phyloP scores from a whole-genome alignment of 2,329 filamentous ascomycete species.

The Byssoonygena ceratinophila region DNA sequence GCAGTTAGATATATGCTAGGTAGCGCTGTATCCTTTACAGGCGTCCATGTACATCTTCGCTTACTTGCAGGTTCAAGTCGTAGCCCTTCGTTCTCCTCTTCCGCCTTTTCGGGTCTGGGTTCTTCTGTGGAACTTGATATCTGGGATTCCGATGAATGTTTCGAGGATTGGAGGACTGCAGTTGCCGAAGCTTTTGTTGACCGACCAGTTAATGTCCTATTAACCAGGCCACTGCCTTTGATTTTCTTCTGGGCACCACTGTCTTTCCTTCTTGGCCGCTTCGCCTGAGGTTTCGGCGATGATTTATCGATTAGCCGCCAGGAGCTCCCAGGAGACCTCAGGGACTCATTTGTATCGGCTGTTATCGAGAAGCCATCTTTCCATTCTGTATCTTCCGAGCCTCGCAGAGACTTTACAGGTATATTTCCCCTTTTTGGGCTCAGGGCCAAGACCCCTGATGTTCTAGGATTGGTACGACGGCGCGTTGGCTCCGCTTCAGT shows the following conservation, averaged over 20 bases:
- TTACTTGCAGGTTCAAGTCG: constrained; percentile 41
- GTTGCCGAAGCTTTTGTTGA: constrained; percentile 26
- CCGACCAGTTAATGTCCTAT: constrained; percentile 29
- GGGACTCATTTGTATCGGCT: neutral
- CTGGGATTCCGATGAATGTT: neutral
- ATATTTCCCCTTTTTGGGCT: constrained; percentile 14
- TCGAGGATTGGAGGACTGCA: constrained; percentile 10
- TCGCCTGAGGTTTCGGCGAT: neutral
- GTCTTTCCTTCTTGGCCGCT: constrained; percentile 8
- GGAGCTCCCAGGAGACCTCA: neutral
- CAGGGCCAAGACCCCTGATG: neutral
- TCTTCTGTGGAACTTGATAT: neutral
- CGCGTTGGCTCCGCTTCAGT: neutral
- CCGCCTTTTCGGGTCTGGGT: neutral
- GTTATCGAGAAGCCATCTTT: neutral
- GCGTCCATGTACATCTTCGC: constrained; percentile 58
- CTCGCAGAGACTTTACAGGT: neutral
- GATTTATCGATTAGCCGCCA: neutral
- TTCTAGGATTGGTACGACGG: neutral
- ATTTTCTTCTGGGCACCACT: constrained; percentile 21
- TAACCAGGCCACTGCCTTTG: constrained; percentile 22
- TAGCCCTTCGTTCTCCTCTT: constrained; percentile 1
- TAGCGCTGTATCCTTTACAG: constrained; percentile 40
- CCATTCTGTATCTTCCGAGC: neutral
- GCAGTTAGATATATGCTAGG: constrained; percentile 19